phyloP scores from a whole-genome alignment of 495 filamentous ascomycete species.

The Hypomontagnella monticulosa region DNA sequence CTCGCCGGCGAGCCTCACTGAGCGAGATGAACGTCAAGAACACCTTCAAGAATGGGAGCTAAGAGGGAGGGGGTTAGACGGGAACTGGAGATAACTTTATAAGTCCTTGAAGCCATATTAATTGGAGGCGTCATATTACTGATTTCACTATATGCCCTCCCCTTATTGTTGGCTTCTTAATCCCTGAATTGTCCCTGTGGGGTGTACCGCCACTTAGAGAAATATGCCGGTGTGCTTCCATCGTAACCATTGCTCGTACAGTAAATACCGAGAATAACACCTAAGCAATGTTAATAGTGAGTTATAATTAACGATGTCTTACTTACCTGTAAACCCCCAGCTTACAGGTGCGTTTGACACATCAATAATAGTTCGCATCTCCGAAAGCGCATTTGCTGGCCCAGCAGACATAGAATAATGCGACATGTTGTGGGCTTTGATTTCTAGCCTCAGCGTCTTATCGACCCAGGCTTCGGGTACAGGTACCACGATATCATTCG shows the following conservation, averaged over 20 bases:
- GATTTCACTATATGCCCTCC: neutral
- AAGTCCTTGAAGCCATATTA: no score
- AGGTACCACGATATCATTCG: conserved; percentile 41
- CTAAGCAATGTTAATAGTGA: conserved; percentile 29
- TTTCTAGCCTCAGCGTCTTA: conserved; percentile 50
- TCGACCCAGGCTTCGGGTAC: conserved; percentile 50
- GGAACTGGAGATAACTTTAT: neutral
- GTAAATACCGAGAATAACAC: conserved; percentile 58
- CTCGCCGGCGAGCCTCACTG: no score
- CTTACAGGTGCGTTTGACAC: conserved; percentile 55
- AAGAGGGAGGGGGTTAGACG: neutral
- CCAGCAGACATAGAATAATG: conserved; percentile 59
- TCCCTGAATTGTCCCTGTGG: conserved; percentile 55
- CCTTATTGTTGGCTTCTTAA: conserved; percentile 3
- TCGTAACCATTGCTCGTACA: conserved; percentile 61
- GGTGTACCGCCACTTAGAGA: conserved; percentile 58
- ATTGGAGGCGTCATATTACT: no score
- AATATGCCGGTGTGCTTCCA: conserved; percentile 53
- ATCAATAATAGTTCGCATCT: conserved; percentile 49
- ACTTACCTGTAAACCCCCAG: conserved; percentile 61
- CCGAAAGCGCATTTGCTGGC: conserved; percentile 43
- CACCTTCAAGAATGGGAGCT: neutral
- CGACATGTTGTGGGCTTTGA: conserved; percentile 56
- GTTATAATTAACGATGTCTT: neutral
- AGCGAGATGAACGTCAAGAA: no score